Conservation (phyloP, 2,329 filamentous ascomycete genomes). For the Aspergillus aculeatus region DNA sequence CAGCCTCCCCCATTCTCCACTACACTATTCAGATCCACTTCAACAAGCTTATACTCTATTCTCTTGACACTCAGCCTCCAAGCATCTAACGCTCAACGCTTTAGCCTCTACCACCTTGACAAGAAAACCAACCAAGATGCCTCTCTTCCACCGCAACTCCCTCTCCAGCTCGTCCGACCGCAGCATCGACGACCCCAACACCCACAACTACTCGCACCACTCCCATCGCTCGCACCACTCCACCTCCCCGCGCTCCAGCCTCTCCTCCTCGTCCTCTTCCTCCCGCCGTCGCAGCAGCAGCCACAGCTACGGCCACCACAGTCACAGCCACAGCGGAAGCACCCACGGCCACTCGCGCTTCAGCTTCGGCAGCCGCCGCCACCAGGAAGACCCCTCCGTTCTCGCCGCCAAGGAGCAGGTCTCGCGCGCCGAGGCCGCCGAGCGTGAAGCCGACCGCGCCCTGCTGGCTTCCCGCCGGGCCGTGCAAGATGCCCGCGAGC, state of each 20-base stretch:
- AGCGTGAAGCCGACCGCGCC: slow-evolving; percentile 65
- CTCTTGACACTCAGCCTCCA: neutral
- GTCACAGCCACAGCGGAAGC: neutral
- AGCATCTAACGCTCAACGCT: neutral
- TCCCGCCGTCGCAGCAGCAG: neutral
- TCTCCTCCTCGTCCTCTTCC: slow-evolving; percentile 30
- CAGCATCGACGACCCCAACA: slow-evolving; percentile 18
- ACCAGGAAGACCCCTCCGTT: slow-evolving; percentile 62
- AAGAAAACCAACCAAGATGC: slow-evolving; percentile 14
- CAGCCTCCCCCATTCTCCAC: neutral
- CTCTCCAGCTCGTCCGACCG: slow-evolving; percentile 24
- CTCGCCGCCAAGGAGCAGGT: slow-evolving; percentile 61
- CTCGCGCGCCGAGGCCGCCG: slow-evolving; percentile 61
- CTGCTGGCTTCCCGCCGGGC: slow-evolving; percentile 57
- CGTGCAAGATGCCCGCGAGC: slow-evolving; percentile 62
- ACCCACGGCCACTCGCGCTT: slow-evolving; percentile 16
- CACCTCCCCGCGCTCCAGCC: slow-evolving; percentile 39
- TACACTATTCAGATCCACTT: neutral
- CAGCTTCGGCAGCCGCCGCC: slow-evolving; percentile 37
- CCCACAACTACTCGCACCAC: slow-evolving; percentile 18
- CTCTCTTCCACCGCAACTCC: slow-evolving; percentile 25
- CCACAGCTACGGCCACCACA: neutral
- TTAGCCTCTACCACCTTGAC: no score
- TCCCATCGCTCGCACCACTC: slow-evolving; percentile 25
- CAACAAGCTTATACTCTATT: neutral